These are phyloP conservation scores for Skeletonema marinoi DNA, from an alignment of 108 stramenopile species.

Conservation along the genomic window DNA sequence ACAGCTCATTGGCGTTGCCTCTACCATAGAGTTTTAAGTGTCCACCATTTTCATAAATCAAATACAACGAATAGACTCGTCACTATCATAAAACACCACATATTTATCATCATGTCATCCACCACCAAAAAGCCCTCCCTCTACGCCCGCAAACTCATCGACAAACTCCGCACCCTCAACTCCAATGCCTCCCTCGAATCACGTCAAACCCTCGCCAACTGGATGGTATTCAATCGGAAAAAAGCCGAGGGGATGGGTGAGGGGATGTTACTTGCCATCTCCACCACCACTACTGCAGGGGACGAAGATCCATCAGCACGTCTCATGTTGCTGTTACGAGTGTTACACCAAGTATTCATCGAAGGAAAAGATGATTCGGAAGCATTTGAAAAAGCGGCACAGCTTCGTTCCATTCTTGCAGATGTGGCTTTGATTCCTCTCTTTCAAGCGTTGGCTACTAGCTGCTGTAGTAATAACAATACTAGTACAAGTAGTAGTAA, in stretches of 20 bases:
- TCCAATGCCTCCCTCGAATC: slow-evolving; percentile 28
- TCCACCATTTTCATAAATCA: too few relatives aligned
- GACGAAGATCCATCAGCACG: slow-evolving; percentile 4
- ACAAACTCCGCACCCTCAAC: slow-evolving; percentile 19
- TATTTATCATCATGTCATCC: background rate
- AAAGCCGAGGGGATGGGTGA: slow-evolving; percentile 21
- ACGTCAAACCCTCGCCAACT: slow-evolving; percentile 24
- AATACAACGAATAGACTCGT: too few relatives aligned
- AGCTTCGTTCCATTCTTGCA: slow-evolving; percentile 57
- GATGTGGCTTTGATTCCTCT: slow-evolving; percentile 53
- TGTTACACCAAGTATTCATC: slow-evolving; percentile 52
- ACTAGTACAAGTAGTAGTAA: background rate
- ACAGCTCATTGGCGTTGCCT: too few relatives aligned
- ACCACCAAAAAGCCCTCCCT: slow-evolving; percentile 1
- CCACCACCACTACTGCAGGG: background rate
- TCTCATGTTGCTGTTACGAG: slow-evolving; percentile 51
- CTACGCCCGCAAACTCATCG: slow-evolving; percentile 35
- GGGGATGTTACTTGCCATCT: slow-evolving; percentile 12
- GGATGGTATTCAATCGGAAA: slow-evolving; percentile 38
- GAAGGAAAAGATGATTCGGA: slow-evolving; percentile 12
- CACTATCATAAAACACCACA: background rate
- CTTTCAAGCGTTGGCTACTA: slow-evolving; percentile 14
- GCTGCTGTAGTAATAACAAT: background rate
- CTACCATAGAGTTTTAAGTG: too few relatives aligned
- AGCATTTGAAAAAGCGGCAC: slow-evolving; percentile 47